These are phyloP conservation scores for Wallacemonas collosoma DNA, from an alignment of 208 protist genomes.

Conservation along the genomic window DNA sequence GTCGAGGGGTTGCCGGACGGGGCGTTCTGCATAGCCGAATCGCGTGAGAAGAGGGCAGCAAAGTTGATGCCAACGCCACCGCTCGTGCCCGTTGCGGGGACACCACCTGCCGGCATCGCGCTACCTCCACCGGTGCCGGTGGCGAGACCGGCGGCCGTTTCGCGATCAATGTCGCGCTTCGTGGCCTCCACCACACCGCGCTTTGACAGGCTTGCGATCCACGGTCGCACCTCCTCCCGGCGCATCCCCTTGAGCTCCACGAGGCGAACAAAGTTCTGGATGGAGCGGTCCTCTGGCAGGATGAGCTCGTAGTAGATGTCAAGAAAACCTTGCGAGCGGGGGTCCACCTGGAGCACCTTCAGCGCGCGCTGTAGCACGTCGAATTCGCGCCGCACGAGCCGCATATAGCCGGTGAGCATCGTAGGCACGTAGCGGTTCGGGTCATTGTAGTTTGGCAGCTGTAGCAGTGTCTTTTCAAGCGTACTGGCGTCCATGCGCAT, in stretches of 20 bases:
- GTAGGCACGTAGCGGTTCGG: constrained; percentile 59
- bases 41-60: constrained; percentile 48
- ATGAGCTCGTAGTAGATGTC: constrained; percentile 86
- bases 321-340: constrained; percentile 66
- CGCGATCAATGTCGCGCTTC: constrained; percentile 58
- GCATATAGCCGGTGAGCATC: constrained; percentile 70
- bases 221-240: constrained; percentile 78
- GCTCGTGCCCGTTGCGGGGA: neutral
- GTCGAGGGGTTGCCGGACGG: neutral
- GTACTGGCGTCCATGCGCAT: constrained; percentile 81
- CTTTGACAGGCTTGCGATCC: constrained; percentile 82
- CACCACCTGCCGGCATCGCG: neutral
- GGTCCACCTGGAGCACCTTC: constrained; percentile 87
- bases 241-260: constrained; percentile 81
- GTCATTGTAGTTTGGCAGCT: constrained; percentile 89
- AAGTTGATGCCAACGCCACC: constrained; percentile 44
- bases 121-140: constrained; percentile 27
- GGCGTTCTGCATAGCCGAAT: constrained; percentile 21
- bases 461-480: constrained; percentile 77
- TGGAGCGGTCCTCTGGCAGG: constrained; percentile 84
- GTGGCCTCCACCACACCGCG: constrained; percentile 88
- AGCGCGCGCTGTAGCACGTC: constrained; percentile 79
- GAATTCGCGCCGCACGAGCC: constrained; percentile 79
- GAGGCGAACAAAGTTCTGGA: constrained; percentile 87
- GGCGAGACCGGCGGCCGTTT: constrained; percentile 38